Base-by-base conservation (phyloP, 108 stramenopile species). In the Thalassiosira profunda region DNA sequence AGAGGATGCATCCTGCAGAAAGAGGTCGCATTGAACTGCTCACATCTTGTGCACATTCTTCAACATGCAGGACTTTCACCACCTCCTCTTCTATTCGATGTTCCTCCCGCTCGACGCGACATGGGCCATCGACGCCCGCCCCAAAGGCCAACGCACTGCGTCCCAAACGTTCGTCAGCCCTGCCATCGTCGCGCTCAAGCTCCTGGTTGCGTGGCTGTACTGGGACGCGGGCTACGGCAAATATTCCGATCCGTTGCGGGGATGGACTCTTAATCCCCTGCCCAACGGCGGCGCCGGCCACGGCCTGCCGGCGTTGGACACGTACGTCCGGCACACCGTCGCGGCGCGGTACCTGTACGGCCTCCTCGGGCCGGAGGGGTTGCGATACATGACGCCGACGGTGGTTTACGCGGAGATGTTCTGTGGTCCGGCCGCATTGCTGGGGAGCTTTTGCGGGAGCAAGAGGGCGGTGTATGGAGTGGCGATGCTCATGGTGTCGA, bases 11-110 rank as follows among this genome's bases (percentile, higher is more conserved):
- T n/a, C n/a, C n/a, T n/a, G n/a, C n/a, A n/a, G n/a, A n/a, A n/a
- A n/a, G n/a, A n/a, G n/a, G n/a, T n/a, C n/a, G n/a, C n/a, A n/a
- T n/a, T n/a, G n/a, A n/a, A n/a, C n/a, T n/a, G n/a, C n/a, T n/a
- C n/a, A n/a, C n/a, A n/a, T n/a, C n/a, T n/a, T n/a, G n/a, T n/a
- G n/a, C n/a, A n/a, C n/a, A n/a, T n/a, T n/a, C n/a, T n/a, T n/a
- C n/a, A n/a, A n/a, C n/a, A n/a, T n/a, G n/a, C n/a, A n/a, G n/a
- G 90, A 93, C 40, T 90, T 93, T 74, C 89, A 90, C 49, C 87
- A 89, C 55, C 59, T 93, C 18, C 42, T 93, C 14, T 90, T 93
- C 58, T 90, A 84, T 46, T 70, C 89, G 55, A 90, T 90, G 59
- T 89, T 90, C 62, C 58, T 93, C 21, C 89, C 89, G 5, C 47